Conservation (phyloP, 306 rosid genomes). For the Parietaria judaica region DNA sequence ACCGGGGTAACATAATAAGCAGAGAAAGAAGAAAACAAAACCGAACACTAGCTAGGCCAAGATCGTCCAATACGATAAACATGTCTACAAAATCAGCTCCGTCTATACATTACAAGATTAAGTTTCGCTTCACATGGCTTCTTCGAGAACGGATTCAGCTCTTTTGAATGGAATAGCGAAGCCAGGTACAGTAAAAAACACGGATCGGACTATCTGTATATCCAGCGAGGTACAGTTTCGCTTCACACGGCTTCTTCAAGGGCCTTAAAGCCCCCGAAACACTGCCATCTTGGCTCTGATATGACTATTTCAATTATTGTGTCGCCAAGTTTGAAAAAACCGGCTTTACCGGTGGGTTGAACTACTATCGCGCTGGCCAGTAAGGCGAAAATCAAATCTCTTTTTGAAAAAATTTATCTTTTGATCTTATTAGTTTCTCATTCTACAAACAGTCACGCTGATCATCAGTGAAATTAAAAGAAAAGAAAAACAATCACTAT, state of each 20-base stretch:
- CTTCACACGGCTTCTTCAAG: too few species aligned
- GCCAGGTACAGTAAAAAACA: not conserved
- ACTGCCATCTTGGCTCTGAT: conserved; percentile 21
- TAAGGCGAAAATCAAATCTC: not conserved
- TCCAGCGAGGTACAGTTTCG: too few species aligned
- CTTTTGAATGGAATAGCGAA: not conserved
- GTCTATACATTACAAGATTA: not conserved
- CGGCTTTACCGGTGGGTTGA: conserved; percentile 22
- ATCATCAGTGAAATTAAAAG: too few species aligned
- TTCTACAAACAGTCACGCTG: too few species aligned
- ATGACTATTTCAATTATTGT: conserved; percentile 17
- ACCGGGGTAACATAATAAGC: conserved; percentile 10
- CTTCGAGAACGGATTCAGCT: not conserved
- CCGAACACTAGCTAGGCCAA: not conserved
- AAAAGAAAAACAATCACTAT: too few species aligned
- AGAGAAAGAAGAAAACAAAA: conserved; percentile 8
- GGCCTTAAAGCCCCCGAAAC: conserved; percentile 8
- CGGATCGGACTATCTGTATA: too few species aligned
- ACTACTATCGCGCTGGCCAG: conserved; percentile 17
- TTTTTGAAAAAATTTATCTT: too few species aligned
- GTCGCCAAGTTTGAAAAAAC: conserved; percentile 15
- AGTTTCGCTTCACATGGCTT: conserved; percentile 7
- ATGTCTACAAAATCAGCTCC: conserved; percentile 8
- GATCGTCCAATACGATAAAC: conserved; percentile 9
- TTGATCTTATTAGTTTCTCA: too few species aligned